Conservation (phyloP, 129 eudicot genomes). For the Flaveria sonorensis region DNA sequence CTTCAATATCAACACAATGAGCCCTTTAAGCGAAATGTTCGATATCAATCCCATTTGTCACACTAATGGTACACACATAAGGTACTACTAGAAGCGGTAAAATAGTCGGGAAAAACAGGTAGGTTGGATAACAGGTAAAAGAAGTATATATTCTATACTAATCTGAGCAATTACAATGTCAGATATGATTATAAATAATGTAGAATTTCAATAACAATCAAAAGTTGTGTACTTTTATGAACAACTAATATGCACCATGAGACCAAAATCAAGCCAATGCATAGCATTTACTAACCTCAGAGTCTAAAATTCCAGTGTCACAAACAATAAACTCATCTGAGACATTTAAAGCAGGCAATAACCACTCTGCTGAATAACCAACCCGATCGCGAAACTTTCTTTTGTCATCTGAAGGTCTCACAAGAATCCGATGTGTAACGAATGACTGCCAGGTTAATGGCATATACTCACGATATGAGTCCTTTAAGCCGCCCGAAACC, state of each 20-base stretch:
- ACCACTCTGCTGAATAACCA: constrained; percentile 64
- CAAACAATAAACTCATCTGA: constrained; percentile 61
- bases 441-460: constrained; percentile 91
- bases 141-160: too few relatives aligned
- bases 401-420: constrained; percentile 54
- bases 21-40: too few relatives aligned
- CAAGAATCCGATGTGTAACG: constrained; percentile 70
- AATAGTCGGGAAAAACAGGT: too few relatives aligned
- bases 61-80: too few relatives aligned
- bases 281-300: not conserved
- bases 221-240: too few relatives aligned
- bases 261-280: not conserved
- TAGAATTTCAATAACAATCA: not conserved
- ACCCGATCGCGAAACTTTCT: constrained; percentile 40
- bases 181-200: not conserved
- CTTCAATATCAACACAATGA: too few relatives aligned
- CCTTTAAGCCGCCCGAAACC: constrained; percentile 34
- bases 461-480: constrained; percentile 70
- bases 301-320: constrained; percentile 39
- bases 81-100: too few relatives aligned
- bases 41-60: too few relatives aligned
- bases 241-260: not conserved
- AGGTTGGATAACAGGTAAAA: too few relatives aligned
- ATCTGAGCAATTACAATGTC: too few relatives aligned
- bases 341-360: constrained; percentile 59